phyloP scores from a whole-genome alignment of 1,284 basidiomycete genomes.

The Irpex sp. region DNA sequence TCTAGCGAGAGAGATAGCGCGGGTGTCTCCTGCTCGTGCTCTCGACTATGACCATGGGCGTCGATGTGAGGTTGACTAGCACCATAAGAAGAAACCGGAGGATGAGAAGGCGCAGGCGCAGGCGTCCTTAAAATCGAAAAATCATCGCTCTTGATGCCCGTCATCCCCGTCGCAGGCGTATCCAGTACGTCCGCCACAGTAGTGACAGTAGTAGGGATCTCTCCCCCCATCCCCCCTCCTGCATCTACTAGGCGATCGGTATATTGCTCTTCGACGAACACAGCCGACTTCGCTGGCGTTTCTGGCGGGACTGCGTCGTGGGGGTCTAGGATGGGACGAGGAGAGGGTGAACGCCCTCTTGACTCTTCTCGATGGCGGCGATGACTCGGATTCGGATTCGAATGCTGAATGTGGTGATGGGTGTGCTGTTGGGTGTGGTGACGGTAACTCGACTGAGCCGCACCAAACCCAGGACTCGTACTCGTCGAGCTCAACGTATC shows the following conservation, averaged over 20 bases:
- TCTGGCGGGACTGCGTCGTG: slow-evolving; percentile 16
- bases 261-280: neutral
- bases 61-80: too few relatives aligned
- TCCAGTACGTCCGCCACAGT: neutral
- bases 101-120: slow-evolving; percentile 7
- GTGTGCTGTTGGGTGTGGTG: too few relatives aligned
- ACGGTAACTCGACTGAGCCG: too few relatives aligned
- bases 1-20: slow-evolving; percentile 1
- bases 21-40: too few relatives aligned
- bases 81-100: neutral
- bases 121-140: slow-evolving; percentile 17
- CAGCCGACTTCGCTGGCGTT: slow-evolving; percentile 8
- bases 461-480: slow-evolving; percentile 8
- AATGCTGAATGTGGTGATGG: too few relatives aligned
- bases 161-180: slow-evolving; percentile 13
- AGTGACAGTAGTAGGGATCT: slow-evolving; percentile 1
- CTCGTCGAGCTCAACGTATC: slow-evolving; percentile 25
- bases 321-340: neutral
- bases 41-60: too few relatives aligned
- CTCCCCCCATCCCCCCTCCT: neutral
- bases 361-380: neutral
- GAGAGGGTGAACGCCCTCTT: slow-evolving; percentile 16
- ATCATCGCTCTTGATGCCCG: slow-evolving; percentile 14
- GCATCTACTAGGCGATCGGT: too few relatives aligned
- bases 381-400: neutral